A percentile compares a stretch with the other conserved stretches of the same genome.
phyloP scores from a whole-genome alignment of 345 rosid genomes.

The Hibiscus syriacus region DNA sequence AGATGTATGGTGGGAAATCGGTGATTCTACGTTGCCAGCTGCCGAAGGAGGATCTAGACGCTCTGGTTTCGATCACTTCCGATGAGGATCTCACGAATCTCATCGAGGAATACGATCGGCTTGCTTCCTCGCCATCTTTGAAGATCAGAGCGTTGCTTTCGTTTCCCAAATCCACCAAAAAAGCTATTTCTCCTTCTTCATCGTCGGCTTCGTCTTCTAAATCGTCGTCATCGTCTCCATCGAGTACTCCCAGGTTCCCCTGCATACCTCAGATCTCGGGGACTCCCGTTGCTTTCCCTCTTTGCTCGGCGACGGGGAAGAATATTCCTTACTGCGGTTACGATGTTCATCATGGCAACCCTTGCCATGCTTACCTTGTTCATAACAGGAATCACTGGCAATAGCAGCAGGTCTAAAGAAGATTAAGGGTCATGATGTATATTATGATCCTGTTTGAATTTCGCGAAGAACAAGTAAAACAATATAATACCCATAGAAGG shows the following conservation, averaged over 20 bases:
- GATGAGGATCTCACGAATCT: no score
- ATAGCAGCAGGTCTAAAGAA: slow-evolving; percentile 21
- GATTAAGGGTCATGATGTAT: background rate
- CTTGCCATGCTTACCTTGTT: slow-evolving; percentile 37
- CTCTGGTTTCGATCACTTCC: no score
- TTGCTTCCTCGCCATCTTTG: no score
- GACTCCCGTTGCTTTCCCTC: slow-evolving; percentile 14
- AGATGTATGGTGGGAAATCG: no score
- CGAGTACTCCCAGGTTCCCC: slow-evolving; percentile 27
- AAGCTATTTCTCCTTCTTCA: slow-evolving; percentile 15
- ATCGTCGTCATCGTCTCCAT: slow-evolving; percentile 11
- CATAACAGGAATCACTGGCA: slow-evolving; percentile 63
- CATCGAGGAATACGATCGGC: no score
- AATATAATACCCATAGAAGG: background rate
- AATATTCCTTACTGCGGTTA: slow-evolving; percentile 28
- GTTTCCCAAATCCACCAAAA: no score
- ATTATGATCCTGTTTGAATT: background rate
- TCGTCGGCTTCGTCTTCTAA: slow-evolving; percentile 41
- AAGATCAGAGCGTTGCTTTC: no score
- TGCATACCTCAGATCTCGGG: slow-evolving; percentile 19
- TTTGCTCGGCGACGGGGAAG: slow-evolving; percentile 25
- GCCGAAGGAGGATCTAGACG: no score
- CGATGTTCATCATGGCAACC: slow-evolving; percentile 42
- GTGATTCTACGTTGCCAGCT: no score
- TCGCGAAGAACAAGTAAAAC: background rate